A percentile compares a stretch with the other conserved stretches of the same genome.
These are phyloP conservation scores for Trapa bicornis DNA, from an alignment of 345 rosid genomes.

Conservation along the genomic window DNA sequence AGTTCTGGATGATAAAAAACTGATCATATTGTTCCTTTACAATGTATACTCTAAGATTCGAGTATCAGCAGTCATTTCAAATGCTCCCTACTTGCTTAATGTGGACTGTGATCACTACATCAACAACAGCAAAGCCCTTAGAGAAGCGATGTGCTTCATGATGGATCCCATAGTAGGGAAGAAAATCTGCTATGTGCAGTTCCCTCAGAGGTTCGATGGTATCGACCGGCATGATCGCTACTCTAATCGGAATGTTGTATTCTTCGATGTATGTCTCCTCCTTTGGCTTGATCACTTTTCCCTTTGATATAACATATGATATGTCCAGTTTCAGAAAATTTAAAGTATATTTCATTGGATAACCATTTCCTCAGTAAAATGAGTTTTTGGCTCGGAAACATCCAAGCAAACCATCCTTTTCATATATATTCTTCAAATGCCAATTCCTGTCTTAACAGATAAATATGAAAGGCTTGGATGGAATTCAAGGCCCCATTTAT, in stretches of 20 bases:
- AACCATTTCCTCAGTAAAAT: background rate
- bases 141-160: constrained; percentile 99
- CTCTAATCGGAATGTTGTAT: constrained; percentile 87
- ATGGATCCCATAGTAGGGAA: constrained; percentile 90
- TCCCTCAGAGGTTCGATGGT: constrained; percentile 98
- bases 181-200: constrained; percentile 93
- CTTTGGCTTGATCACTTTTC: background rate
- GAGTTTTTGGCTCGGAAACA: background rate
- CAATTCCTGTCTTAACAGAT: constrained; percentile 36
- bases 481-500: constrained; percentile 92
- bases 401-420: background rate
- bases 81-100: constrained; percentile 83
- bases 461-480: constrained; percentile 98
- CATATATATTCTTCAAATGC: background rate
- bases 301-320: background rate
- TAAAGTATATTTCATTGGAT: background rate
- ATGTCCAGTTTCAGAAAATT: background rate
- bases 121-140: constrained; percentile 85
- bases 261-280: constrained; percentile 56
- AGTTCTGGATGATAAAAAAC: background rate
- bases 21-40: background rate
- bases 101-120: constrained; percentile 95
- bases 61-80: constrained; percentile 86
- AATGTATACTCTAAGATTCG: constrained; percentile 37
- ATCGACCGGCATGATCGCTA: constrained; percentile 95